phyloP scores from a whole-genome alignment of 1,139 yeast species.

The Suhomyces kunorum region DNA sequence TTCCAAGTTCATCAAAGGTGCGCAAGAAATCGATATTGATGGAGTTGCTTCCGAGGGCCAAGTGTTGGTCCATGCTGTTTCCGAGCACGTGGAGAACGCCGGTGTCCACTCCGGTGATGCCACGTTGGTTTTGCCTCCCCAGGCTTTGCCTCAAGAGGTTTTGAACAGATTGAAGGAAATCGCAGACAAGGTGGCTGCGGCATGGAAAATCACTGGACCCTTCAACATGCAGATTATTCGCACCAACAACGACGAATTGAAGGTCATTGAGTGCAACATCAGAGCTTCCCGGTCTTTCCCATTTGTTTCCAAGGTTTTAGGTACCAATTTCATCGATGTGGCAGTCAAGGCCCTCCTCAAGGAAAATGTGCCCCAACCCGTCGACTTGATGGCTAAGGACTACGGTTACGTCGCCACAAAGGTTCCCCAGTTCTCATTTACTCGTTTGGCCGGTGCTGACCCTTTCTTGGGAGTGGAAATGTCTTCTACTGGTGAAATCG shows the following conservation, averaged over 20 bases:
- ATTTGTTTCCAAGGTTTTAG: constrained; percentile 94
- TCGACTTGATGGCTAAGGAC: constrained; percentile 61
- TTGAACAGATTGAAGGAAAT: constrained; percentile 70
- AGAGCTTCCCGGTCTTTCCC: constrained; percentile 99
- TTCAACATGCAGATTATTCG: constrained; percentile 97
- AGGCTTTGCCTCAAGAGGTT: constrained; percentile 58
- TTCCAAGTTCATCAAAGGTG: constrained; percentile 92
- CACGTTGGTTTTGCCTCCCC: constrained; percentile 91
- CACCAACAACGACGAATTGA: constrained; percentile 57
- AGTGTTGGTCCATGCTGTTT: constrained; percentile 90
- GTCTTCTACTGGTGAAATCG: constrained; percentile 99
- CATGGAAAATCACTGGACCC: constrained; percentile 97
- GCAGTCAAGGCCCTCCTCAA: constrained; percentile 86
- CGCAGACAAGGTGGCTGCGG: constrained; percentile 89
- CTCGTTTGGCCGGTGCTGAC: constrained; percentile 98
- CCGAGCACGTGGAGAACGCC: constrained; percentile 98
- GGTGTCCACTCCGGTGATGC: constrained; percentile 99
- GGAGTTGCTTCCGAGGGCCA: constrained; percentile 91
- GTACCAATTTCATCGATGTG: constrained; percentile 89
- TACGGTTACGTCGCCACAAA: constrained; percentile 88
- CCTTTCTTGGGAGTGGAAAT: constrained; percentile 98
- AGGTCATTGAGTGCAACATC: constrained; percentile 97
- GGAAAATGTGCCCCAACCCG: constrained; percentile 68
- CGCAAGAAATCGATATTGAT: constrained; percentile 96
- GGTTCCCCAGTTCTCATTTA: constrained; percentile 97